A percentile compares a stretch with the other conserved stretches of the same genome.
These are phyloP conservation scores for Clavispora fructus DNA, from an alignment of 805 yeast genomes.

Conservation along the genomic window DNA sequence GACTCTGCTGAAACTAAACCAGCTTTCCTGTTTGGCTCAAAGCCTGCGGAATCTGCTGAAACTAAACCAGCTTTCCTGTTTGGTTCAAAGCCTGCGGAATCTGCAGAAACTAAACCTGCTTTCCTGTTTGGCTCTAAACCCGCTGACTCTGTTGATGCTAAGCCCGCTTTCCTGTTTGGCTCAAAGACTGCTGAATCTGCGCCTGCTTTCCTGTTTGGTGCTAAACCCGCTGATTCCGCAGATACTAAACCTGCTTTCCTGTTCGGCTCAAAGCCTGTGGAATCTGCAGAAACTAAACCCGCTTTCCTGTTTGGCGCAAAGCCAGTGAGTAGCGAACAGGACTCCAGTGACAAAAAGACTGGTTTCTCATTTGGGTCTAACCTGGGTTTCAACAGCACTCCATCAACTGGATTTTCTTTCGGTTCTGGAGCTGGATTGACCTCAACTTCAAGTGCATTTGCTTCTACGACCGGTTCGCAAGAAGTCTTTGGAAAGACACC, in stretches of 20 bases:
- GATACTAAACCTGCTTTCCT: conserved; percentile 11
- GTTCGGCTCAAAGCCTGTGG: conserved; percentile 20
- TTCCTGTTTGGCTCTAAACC: background rate
- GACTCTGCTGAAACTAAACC: conserved; percentile 1
- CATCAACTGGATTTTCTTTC: background rate
- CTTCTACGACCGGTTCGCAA: conserved; percentile 2
- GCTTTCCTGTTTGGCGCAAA: conserved; percentile 8
- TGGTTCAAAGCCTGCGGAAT: background rate
- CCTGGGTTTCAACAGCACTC: background rate
- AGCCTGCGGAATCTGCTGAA: background rate
- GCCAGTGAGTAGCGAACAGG: conserved; percentile 1
- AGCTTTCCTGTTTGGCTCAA: background rate
- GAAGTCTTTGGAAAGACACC: background rate
- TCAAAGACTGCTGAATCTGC: conserved; percentile 5
- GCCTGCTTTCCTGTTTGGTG: conserved; percentile 15
- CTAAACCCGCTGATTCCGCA: background rate
- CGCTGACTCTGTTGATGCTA: background rate
- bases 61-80: conserved; percentile 4
- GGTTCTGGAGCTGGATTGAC: background rate
- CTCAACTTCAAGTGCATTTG: background rate
- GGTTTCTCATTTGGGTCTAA: conserved; percentile 18
- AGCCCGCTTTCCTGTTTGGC: conserved; percentile 10
- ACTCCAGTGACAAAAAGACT: conserved; percentile 4
- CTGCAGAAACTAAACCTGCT: conserved; percentile 11
- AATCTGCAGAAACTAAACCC: conserved; percentile 11